Evolutionary conservation across 2,329 filamentous ascomycete genomes (phyloP), one percentile per base, ranked within the genome.

Genomic region (Amesomyces nigricolor): DNA sequence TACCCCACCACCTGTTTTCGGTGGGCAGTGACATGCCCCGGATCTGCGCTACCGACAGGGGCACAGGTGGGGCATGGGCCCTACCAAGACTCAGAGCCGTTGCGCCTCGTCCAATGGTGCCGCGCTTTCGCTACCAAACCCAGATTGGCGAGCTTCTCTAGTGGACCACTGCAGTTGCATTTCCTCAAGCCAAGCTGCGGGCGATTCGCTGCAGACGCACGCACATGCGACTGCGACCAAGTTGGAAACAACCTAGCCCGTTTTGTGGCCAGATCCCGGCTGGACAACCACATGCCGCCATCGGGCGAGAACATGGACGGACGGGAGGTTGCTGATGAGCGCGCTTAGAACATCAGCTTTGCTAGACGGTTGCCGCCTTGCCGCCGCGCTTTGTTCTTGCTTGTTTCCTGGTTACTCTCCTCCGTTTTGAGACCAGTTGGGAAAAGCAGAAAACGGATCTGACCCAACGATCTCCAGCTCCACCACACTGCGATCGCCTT

Each of bases 131-230:
- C 54, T 47, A 51, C 58, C 46, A 55, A 54, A 43, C 47, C 58
- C 59, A 64, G 62, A 63, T 63, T 57, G 48, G 57, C 62, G 62
- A 63, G 39, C 40, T 17, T 29, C 11, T 9, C 26, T 45, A 16
- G 47, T 26, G 51, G 43, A 3, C 45, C 44, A 54, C 47, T 38
- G 53, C 43, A 55, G 59, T 63, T 64, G 58, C 62, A 58, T 48
- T 48, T 19, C 48, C 39, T 35, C 49, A 52, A 47, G 44, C 51
- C 58, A 52, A 55, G 54, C 58, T 46, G 58, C 59, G 51, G 58
- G 58, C 53, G 64, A 65, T 65, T 65, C 57, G 64, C 53, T 58
- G 53, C 52, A 55, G 47, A 29, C 26, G 54, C 47, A 54, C 54
- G 30, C 39, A 50, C 52, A 38, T 59, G 55, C 59, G 56, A 56